Evolutionary conservation across 2,329 filamentous ascomycete species (phyloP).

Genomic region (Fusarium nurragi): DNA sequence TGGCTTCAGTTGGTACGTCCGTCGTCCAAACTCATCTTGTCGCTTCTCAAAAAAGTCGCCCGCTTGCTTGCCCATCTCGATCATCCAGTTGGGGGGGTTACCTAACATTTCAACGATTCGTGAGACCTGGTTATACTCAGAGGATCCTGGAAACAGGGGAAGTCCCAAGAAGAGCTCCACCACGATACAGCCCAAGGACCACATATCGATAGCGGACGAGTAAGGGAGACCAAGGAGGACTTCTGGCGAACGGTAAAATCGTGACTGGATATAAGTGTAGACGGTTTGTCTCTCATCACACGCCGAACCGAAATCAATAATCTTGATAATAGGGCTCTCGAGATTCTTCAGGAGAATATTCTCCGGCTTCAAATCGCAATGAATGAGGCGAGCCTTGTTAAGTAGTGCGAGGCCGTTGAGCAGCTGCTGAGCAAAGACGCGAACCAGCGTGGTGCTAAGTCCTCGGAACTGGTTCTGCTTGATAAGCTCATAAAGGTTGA

Average conservation of each 20-base stretch:
- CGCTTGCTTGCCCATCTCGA: constrained; percentile 98
- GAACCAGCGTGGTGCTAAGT: constrained; percentile 93
- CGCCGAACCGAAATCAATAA: constrained; percentile 98
- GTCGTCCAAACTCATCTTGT: constrained; percentile 89
- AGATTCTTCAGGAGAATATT: constrained; percentile 98
- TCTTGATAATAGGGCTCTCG: constrained; percentile 99
- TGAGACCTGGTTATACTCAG: constrained; percentile 98
- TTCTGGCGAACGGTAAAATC: constrained; percentile 97
- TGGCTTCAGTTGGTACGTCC: constrained; percentile 90
- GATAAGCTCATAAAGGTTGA: constrained; percentile 98
- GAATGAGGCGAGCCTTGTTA: constrained; percentile 96
- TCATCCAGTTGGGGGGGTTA: constrained; percentile 97
- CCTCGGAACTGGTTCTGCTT: constrained; percentile 99
- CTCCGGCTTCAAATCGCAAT: constrained; percentile 97
- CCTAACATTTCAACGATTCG: constrained; percentile 98
- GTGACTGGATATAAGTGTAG: constrained; percentile 98
- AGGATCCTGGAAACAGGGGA: constrained; percentile 94
- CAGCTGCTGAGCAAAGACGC: constrained; percentile 96
- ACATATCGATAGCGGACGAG: constrained; percentile 99
- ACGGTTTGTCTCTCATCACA: constrained; percentile 98
- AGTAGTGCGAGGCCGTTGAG: constrained; percentile 90
- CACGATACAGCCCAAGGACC: constrained; percentile 97
- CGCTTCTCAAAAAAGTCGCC: constrained; percentile 97
- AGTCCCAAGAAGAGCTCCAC: constrained; percentile 96
- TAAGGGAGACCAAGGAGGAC: constrained; percentile 95